phyloP scores from a whole-genome alignment of 768 basidiomycete species.

The Rhodotorula kratochvilovae region DNA sequence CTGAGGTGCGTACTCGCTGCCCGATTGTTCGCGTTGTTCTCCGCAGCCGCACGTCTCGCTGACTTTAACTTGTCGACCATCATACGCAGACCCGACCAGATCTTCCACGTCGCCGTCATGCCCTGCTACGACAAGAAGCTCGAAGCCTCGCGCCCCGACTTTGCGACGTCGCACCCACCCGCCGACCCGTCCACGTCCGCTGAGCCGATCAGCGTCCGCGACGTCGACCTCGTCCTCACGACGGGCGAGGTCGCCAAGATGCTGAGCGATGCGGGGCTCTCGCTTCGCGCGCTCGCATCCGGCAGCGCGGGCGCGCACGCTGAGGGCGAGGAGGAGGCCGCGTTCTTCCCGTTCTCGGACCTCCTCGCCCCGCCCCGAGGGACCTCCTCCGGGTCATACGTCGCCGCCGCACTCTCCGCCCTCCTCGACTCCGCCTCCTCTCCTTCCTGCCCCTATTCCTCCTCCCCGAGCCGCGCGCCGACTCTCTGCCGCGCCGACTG shows the following conservation, averaged over 20 bases:
- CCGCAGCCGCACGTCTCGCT: too few relatives aligned
- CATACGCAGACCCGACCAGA: constrained; percentile 65
- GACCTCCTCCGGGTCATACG: constrained; percentile 85
- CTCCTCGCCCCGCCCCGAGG: constrained; percentile 63
- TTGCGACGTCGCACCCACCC: constrained; percentile 58
- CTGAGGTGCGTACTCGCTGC: constrained; percentile 57
- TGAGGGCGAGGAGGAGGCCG: constrained; percentile 61
- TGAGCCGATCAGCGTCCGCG: constrained; percentile 64
- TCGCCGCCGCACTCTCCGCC: constrained; percentile 57
- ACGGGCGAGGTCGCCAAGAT: constrained; percentile 88
- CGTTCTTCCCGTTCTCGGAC: constrained; percentile 27
- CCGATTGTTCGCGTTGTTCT: too few relatives aligned
- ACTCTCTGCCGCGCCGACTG: constrained; percentile 36
- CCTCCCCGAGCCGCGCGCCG: background rate
- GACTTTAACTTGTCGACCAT: too few relatives aligned
- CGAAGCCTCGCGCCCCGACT: constrained; percentile 91
- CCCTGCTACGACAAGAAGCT: constrained; percentile 99
- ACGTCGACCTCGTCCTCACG: constrained; percentile 95
- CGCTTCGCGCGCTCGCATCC: constrained; percentile 58
- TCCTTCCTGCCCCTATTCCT: constrained; percentile 24
- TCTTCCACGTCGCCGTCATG: constrained; percentile 98
- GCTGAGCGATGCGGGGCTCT: constrained; percentile 75
- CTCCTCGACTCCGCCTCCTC: constrained; percentile 38
- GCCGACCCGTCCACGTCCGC: background rate
- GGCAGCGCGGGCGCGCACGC: constrained; percentile 5